phyloP scores from a whole-genome alignment of 352 stramenopile genomes.

The Pythium chondricola region DNA sequence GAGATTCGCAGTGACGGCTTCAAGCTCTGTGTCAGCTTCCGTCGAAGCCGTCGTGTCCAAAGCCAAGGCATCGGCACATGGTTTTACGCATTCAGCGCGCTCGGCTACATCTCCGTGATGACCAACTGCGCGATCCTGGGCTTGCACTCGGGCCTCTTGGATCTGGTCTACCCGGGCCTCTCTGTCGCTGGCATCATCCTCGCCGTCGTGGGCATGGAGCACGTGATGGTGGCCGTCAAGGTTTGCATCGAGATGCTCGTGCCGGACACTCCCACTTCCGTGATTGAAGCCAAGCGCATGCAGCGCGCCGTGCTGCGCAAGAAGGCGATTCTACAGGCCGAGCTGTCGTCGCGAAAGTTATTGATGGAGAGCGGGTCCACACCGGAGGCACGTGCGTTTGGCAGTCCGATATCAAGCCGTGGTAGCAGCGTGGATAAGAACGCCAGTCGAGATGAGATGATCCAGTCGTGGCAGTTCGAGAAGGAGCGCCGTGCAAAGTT shows the following conservation, averaged over 20 bases:
- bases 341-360: slow-evolving; percentile 53
- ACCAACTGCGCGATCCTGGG: slow-evolving; percentile 95
- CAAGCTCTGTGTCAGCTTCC: slow-evolving; percentile 88
- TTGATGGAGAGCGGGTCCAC: slow-evolving; percentile 11
- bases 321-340: slow-evolving; percentile 64
- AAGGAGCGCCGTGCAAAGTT: slow-evolving; percentile 66
- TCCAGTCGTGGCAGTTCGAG: slow-evolving; percentile 62
- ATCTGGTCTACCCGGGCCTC: slow-evolving; percentile 58
- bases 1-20: slow-evolving; percentile 94
- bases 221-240: slow-evolving; percentile 74
- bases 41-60: slow-evolving; percentile 55
- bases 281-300: slow-evolving; percentile 63
- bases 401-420: slow-evolving; percentile 6
- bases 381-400: slow-evolving; percentile 5
- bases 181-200: slow-evolving; percentile 55
- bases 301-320: slow-evolving; percentile 58
- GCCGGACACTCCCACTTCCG: slow-evolving; percentile 51
- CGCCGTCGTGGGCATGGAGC: slow-evolving; percentile 55
- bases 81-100: slow-evolving; percentile 85
- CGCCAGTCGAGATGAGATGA: slow-evolving; percentile 36
- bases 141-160: slow-evolving; percentile 83
- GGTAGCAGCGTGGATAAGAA: slow-evolving; percentile 19
- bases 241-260: slow-evolving; percentile 78
- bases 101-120: slow-evolving; percentile 90
- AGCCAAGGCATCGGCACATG: slow-evolving; percentile 90